Evolutionary conservation across 2,329 filamentous ascomycete genomes (phyloP), one percentile per base, ranked within the genome.

Genomic region (Fusarium phyllophilum): DNA sequence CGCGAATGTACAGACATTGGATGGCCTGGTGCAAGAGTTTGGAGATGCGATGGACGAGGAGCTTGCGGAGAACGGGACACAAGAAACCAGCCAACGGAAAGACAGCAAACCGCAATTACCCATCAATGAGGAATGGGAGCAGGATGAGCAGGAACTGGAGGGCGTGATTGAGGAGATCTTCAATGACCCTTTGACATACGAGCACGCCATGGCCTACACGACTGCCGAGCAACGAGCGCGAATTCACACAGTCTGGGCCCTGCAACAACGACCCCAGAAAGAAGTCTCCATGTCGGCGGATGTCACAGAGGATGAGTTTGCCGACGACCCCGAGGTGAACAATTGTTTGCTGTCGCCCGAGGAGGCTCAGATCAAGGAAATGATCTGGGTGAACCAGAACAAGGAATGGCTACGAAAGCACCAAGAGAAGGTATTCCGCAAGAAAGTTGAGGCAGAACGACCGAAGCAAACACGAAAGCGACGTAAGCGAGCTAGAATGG

Each of bases 381-480:
- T 91, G 68, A 93, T 98, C 59, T 99, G 96, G 96, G 91, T 97
- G 48, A 95, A 96, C 68, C 92, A 95, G 80, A 98, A 99, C 82
- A 95, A 96, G 80, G 94, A 97, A 75, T 99, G 95, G 89, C 87
- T 99, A 44, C 93, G 96, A 14, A 89, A 91, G 55, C 93, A 97
- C 79, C 95, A 98, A 79, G 91, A 93, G 68, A 97, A 96, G 82
- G 87, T 93, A 12, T 92, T 97, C 64, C 89, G 93, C 44, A 89
- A 91, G 67, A 94, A 95, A 81, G 84, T 89, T 70, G 89, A 89
- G 67, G 87, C 86, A 15, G 87, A 83, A 77, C 85, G 82, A 73
- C 88, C 85, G 63, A 93, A 87, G 83, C 88, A 86, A 63, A 87
- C 84, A n/a, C 86, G 89, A 31, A 88, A 88, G 60, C 85, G 88